Base-by-base conservation (phyloP, 495 filamentous ascomycete species). In the Daldinia grandis region DNA sequence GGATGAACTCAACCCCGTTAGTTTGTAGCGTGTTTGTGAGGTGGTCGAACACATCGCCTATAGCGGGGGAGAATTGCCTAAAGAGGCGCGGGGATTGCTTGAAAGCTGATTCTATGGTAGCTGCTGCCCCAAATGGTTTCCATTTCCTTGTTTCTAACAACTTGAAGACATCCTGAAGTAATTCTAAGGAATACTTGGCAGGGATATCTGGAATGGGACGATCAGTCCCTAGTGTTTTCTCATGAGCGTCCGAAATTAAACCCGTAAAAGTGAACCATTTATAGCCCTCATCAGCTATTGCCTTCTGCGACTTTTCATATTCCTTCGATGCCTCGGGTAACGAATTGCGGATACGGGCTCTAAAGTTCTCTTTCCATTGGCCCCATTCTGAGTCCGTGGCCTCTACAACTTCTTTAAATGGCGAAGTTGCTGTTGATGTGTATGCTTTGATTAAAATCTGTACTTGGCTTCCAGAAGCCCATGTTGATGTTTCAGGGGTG, bases 41-140 rank as follows among this genome's bases (percentile, higher is more conserved):
- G 31, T 63, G n/a, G 31, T 58, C 56, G 28, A 76, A 47, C 55
- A 76, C 49, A 37, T 65, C 54, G 9, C 42, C 25, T 25, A 54
- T 44, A 17, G 53, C 40, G 21, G 58, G 51, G 14, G 62, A 53
- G 4, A 65, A 54, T 10, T 66, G 58, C 14, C 57, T 62, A 35
- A 80, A 76, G 25, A 82, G 44, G 62, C 65, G 38, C 10, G 71
- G 78, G 6, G 74, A 75, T 19, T 76, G 70, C 27, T 76, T 73
- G 25, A 82, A 76, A 10, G 80, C 83, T 0, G 81, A 80, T 57
- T 80, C 76, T 3, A 95, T 74, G 3, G 88, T 83, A 5, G 86
- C 86, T 19, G 93, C 92, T 14, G 91, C 91, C 14, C 91, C 92
- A 71, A 92, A 97, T 0, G 93, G 91, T 73, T 95, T 95, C 49